phyloP scores from a whole-genome alignment of 2,329 filamentous ascomycete species.

The Cladobotryum mycophilum region DNA sequence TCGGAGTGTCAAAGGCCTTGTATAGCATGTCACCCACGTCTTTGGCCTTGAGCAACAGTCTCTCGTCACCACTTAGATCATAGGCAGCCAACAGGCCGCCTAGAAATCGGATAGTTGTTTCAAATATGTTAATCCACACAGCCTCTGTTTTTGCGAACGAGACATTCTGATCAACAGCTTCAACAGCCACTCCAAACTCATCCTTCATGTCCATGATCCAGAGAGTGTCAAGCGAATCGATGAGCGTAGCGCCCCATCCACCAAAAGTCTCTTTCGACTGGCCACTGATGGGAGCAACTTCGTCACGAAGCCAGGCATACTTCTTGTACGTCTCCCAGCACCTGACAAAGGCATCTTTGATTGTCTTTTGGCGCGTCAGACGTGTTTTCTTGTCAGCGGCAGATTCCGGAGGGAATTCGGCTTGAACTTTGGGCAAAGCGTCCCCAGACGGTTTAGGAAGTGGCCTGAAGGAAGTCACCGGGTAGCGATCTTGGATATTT shows the following conservation, averaged over 20 bases:
- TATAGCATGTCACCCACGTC: conserved; percentile 60
- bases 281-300: conserved; percentile 51
- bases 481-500: conserved; percentile 14
- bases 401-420: conserved; percentile 13
- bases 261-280: conserved; percentile 50
- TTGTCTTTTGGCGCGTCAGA: conserved; percentile 31
- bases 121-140: conserved; percentile 57
- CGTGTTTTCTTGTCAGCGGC: conserved; percentile 19
- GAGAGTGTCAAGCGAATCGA: conserved; percentile 60
- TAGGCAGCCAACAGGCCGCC: conserved; percentile 63
- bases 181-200: conserved; percentile 58
- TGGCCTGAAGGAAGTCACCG: conserved; percentile 12
- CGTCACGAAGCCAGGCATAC: conserved; percentile 58
- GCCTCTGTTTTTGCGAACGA: conserved; percentile 51
- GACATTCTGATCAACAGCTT: conserved; percentile 45
- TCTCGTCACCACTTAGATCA: conserved; percentile 52
- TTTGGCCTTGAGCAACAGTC: conserved; percentile 52
- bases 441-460: conserved; percentile 7
- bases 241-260: conserved; percentile 60
- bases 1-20: conserved; percentile 60
- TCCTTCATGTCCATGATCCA: conserved; percentile 64
- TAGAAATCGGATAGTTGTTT: conserved; percentile 65
- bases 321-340: conserved; percentile 48
- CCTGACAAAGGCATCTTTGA: conserved; percentile 33
- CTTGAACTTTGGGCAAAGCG: conserved; percentile 9